Evolutionary conservation across 2,329 filamentous ascomycete genomes (phyloP).

Genomic region (Emmonsiellopsis sp.): DNA sequence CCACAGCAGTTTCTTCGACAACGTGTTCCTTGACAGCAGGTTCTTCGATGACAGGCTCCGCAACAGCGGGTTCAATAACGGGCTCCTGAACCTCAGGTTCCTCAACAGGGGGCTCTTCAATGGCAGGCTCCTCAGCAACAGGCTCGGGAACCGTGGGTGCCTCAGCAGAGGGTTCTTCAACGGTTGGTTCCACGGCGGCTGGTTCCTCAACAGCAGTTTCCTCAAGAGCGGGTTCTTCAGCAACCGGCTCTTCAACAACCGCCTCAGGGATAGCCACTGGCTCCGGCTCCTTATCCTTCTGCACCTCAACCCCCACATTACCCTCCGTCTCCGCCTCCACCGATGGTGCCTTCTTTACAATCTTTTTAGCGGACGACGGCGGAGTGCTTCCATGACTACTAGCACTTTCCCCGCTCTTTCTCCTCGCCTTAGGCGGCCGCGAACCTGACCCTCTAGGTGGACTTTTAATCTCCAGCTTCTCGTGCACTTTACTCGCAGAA

Average conservation of each 20-base stretch:
- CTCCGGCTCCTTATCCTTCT: slow-evolving; percentile 9
- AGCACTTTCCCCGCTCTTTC: slow-evolving; percentile 1
- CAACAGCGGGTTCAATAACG: neutral
- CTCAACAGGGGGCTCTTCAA: neutral
- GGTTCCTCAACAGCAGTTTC: neutral
- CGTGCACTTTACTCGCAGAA: slow-evolving; percentile 40
- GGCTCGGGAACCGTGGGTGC: neutral
- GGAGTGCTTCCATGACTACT: neutral
- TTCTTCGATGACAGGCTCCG: neutral
- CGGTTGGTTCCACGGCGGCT: neutral
- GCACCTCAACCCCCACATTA: slow-evolving; percentile 16
- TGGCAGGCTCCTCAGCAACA: neutral
- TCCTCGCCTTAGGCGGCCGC: neutral
- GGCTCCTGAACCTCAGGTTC: neutral
- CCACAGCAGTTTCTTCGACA: neutral
- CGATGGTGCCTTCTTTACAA: slow-evolving; percentile 13
- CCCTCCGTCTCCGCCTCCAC: slow-evolving; percentile 17
- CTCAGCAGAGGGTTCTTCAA: neutral
- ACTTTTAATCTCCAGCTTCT: slow-evolving; percentile 34
- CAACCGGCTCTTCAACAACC: neutral
- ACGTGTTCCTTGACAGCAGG: neutral
- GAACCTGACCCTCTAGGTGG: slow-evolving; percentile 20
- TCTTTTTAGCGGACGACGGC: slow-evolving; percentile 1
- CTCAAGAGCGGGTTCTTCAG: neutral
- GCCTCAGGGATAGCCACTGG: neutral